A percentile compares a stretch with the other conserved stretches of the same genome.
Evolutionary conservation across 495 filamentous ascomycete species (phyloP).

Genomic region (Neurospora sp.): DNA sequence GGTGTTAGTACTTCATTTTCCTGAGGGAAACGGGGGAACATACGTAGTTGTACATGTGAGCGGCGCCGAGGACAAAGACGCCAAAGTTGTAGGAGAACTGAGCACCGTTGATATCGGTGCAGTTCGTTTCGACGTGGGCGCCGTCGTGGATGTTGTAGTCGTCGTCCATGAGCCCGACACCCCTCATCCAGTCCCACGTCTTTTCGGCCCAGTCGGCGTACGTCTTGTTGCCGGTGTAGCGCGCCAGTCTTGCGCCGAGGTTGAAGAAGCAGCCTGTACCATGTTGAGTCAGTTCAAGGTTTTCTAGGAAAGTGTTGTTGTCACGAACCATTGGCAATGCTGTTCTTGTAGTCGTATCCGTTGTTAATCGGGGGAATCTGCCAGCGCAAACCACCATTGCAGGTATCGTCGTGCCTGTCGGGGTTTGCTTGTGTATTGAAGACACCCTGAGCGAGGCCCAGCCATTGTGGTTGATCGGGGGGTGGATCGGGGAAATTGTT

Average conservation of each 20-base stretch:
- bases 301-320: background rate
- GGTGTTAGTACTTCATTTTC: background rate
- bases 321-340: conserved; percentile 18
- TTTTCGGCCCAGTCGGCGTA: conserved; percentile 68
- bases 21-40: conserved; percentile 11
- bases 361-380: conserved; percentile 69
- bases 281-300: background rate
- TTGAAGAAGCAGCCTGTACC: conserved; percentile 85
- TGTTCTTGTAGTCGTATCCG: conserved; percentile 86
- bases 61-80: conserved; percentile 60
- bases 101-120: conserved; percentile 48
- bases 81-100: conserved; percentile 77
- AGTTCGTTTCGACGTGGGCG: conserved; percentile 53
- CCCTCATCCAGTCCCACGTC: conserved; percentile 61
- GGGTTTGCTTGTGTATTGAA: conserved; percentile 57
- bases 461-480: conserved; percentile 51
- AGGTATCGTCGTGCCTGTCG: conserved; percentile 51
- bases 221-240: conserved; percentile 66
- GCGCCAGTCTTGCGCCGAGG: conserved; percentile 65
- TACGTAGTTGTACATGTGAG: conserved; percentile 68
- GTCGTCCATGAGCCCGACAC: conserved; percentile 52
- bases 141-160: conserved; percentile 68
- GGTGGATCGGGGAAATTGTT: conserved; percentile 57
- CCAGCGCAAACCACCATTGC: conserved; percentile 72
- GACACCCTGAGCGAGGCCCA: conserved; percentile 66